Base-by-base conservation (phyloP, 2,329 filamentous ascomycete genomes). In the Grosmannia serpens region DNA sequence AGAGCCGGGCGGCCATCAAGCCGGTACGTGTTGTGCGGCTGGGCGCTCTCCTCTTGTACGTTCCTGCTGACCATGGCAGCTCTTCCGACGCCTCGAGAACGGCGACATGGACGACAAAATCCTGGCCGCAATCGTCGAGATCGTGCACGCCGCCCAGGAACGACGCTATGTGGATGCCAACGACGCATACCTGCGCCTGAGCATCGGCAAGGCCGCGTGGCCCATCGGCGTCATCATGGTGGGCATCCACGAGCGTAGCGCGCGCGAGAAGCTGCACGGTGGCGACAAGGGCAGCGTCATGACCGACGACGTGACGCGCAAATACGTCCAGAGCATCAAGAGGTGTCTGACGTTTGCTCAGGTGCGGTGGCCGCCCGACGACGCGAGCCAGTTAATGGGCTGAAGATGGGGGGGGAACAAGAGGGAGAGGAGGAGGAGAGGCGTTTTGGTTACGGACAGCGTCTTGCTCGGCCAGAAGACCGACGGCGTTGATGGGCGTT, bases 161-260 rank as follows among this genome's bases (percentile, higher is more conserved):
- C 82, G 91, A 60, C 84, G 89, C 62, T 99, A 99, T 69, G 92
- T 99, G 53, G 89, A 96, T 73, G 94, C 94, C 38, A 97, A 97
- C 69, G 89, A 99, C 70, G 91, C 90, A 0, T 99, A 99, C 71
- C 77, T 99, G 61, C 81, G 89, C 57, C 77, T 99, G 58, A 95
- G 89, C 70, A 99, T 99, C 68, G 91, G 91, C 63, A 96, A 96
- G 75, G 91, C 91, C 65, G 94, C 94, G 20, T 99, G 94, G 94
- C 94, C 94, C 27, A 99, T 99, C 68, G 94, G 94, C 73, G 94
- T 99, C 46, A 99, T 94, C 71, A 99, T 97, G 94, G 94, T 99
- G 68, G 94, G 94, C 78, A 99, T 99, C 66, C 94, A 99, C 81
- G 94, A 97, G 77, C 85, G 94, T 68, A 94, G 88, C 64, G 92